Evolutionary conservation across 208 protist species (phyloP), one percentile per base, ranked within the genome.

Genomic region (Wallacemonas rigidus): DNA sequence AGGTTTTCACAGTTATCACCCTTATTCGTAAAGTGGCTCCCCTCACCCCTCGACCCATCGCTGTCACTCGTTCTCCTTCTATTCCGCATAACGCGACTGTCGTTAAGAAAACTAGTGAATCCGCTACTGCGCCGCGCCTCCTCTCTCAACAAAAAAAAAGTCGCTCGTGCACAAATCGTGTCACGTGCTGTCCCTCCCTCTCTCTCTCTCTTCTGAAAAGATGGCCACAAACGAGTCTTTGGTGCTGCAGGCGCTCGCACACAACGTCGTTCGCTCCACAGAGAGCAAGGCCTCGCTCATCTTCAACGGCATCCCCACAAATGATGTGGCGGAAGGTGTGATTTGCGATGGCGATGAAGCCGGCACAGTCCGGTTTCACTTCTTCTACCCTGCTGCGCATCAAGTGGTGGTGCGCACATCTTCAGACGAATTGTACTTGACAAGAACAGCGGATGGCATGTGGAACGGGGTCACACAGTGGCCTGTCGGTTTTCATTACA

Each of bases 401-500:
- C 55, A 35, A 14, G 72, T 78, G 50, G 14, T 63, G 12, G 39
- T 75, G 9, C 26, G 57, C 17, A 36, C 39, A 1, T 50, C 36
- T 17, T 15, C 41, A 4, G 35, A 36, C 2, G 57, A 62, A 4
- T 8, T 76, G 44, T 9, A 48, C 35, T 40, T 78, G 9, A 69
- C 40, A 26, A 51, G 38, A 14, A 4, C 63, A 5, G 12, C 51
- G 35, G 67, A 72, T 26, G 79, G 75, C 1, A 6, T 71, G 39
- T 80, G 75, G 71, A n/a, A n/a, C 12, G 75, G 65, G 48, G 55
- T 17, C 45, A 43, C 60, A 2, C 7, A 35, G 36, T 69, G 53
- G 44, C 44, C 68, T 1, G 48, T 64, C 11, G 79, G 79, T 12
- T 74, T 76, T 26, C 79, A 80, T 36, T 72, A 72, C 54, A 64